These are phyloP conservation scores for Diaporthe nobilis DNA, from an alignment of 2,329 filamentous ascomycete genomes.

Conservation along the genomic window DNA sequence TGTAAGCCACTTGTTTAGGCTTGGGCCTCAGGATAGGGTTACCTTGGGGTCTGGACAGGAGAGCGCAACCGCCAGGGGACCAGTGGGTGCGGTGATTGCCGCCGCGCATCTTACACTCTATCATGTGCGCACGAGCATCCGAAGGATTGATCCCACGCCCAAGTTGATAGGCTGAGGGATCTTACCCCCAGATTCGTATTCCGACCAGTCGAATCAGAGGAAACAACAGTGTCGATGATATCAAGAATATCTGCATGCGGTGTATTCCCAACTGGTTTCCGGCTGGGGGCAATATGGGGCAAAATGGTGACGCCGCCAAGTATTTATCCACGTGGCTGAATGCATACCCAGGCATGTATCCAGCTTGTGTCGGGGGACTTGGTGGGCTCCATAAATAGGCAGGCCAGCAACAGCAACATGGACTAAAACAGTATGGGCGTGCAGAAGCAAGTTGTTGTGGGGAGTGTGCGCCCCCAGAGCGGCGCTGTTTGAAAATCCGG, in stretches of 20 bases:
- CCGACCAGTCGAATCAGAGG: conserved; percentile 28
- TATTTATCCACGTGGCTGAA: conserved; percentile 21
- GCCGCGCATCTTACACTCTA: conserved; percentile 14
- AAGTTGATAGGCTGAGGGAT: conserved; percentile 27
- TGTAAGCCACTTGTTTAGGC: conserved; percentile 25
- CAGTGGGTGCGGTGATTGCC: not conserved
- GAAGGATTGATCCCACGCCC: conserved; percentile 21
- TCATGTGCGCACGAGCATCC: conserved; percentile 13
- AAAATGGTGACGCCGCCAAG: conserved; percentile 20
- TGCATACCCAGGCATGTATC: conserved; percentile 1
- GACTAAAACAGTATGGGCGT: not conserved
- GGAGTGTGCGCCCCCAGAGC: conserved; percentile 11
- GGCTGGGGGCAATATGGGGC: conserved; percentile 15
- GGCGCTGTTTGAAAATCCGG: not conserved
- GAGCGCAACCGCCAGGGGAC: not conserved
- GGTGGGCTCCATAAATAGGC: conserved; percentile 24
- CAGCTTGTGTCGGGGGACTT: not conserved
- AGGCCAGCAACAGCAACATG: not conserved
- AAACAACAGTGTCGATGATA: not conserved
- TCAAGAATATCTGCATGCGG: not conserved
- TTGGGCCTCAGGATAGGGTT: conserved; percentile 16
- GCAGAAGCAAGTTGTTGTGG: not conserved
- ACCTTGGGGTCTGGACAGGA: conserved; percentile 11
- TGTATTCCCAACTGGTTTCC: conserved; percentile 5
- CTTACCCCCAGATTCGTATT: conserved; percentile 17